Base-by-base conservation (phyloP, 768 basidiomycete species). In the Dioszegia crocea region DNA sequence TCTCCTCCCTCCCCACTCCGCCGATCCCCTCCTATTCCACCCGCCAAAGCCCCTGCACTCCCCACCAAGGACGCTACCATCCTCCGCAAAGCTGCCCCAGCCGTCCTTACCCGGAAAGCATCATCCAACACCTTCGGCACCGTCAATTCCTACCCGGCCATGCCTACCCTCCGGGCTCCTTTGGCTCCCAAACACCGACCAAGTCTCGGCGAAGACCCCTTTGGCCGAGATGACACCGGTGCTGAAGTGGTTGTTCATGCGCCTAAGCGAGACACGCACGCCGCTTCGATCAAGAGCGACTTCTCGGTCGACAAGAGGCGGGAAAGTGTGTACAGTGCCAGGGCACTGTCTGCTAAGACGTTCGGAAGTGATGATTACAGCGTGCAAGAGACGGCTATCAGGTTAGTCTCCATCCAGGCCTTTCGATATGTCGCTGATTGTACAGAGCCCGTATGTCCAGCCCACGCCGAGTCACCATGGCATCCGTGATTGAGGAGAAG, bases 181-280 rank as follows among this genome's bases (percentile, higher is more conserved):
- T 21, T 31, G 1, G n/a, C 36, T 5, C 19, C 33, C 36, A 41
- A 51, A 11, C 21, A 21, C 19, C 52, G 71, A 26, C 59, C 68
- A 1, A 67, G 66, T 24, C 65, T 73, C 36, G 68, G 66, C 16
- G 65, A 65, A 19, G 71, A 73, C 36, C 71, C 71, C 14, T 73
- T 73, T 50, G 43, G 58, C 4, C 26, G 66, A 29, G 45, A 36
- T 26, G 63, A 50, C 10, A 36, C 60, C 17, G 68, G 68, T 11
- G 71, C 68, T 2, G 61, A 67, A 41, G 68, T 73, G 2, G 63
- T 73, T 23, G 62, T 67, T 0, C 57, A 60, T n/a, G 60, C 66
- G 10, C 40, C 54, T 3, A 57, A 61, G 39, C 44, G 55, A 33
- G 50, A 51, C 38, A 56, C 45, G 17, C 51, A 53, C 11, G 55